Percentiles rank a stretch among this genome's conserved stretches.
These are phyloP conservation scores for Eustoma russellianum DNA, from an alignment of 257 asterid species.

Conservation along the genomic window DNA sequence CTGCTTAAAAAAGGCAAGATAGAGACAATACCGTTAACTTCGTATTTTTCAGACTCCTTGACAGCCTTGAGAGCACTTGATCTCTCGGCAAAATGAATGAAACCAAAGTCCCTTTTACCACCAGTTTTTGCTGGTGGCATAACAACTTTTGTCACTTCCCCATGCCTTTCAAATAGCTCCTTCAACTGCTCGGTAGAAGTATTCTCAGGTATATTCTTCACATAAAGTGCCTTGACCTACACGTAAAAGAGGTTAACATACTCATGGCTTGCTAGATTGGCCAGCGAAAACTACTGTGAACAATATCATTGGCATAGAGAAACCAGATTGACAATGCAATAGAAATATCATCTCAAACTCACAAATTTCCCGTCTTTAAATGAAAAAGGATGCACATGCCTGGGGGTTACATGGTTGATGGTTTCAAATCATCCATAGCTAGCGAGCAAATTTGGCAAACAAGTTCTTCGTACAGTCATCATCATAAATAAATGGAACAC, in stretches of 20 bases:
- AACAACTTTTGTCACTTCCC: slow-evolving; percentile 89
- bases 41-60: slow-evolving; percentile 73
- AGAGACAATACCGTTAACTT: slow-evolving; percentile 58
- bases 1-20: background rate
- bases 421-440: too few relatives aligned
- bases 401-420: too few relatives aligned
- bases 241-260: slow-evolving; percentile 1
- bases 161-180: slow-evolving; percentile 75
- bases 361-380: too few relatives aligned
- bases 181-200: slow-evolving; percentile 69
- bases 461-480: too few relatives aligned
- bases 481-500: too few relatives aligned
- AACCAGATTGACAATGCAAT: background rate
- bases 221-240: slow-evolving; percentile 94
- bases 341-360: too few relatives aligned
- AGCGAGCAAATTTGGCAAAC: too few relatives aligned
- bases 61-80: slow-evolving; percentile 85
- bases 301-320: background rate
- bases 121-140: slow-evolving; percentile 97
- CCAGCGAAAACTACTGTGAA: background rate
- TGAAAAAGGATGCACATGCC: too few relatives aligned
- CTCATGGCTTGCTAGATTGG: too few relatives aligned
- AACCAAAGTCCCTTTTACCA: slow-evolving; percentile 86
- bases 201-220: slow-evolving; percentile 85
- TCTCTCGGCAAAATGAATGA: slow-evolving; percentile 88